Base-by-base conservation (phyloP, 805 yeast genomes). In the Lipomyces oligophaga region DNA sequence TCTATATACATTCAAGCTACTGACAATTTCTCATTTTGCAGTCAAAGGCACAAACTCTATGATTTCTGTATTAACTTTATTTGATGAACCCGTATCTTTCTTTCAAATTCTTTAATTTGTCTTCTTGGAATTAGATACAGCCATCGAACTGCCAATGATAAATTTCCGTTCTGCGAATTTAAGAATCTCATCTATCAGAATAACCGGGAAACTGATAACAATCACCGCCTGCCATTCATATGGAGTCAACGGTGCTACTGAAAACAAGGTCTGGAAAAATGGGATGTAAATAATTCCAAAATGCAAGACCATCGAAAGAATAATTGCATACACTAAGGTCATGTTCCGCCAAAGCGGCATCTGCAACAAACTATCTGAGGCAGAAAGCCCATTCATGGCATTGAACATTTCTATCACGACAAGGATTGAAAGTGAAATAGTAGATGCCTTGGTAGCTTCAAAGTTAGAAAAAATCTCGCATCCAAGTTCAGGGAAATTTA, bases 341-440 rank as follows among this genome's bases (percentile, higher is more conserved):
- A 63, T 43, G 49, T 69, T 69, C 24, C 56, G 63, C 72, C 72
- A 68, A 3, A 67, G 45, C 37, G 72, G 72, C 59, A 69, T 64
- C 1, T 64, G 58, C 37, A 68, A 38, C 33, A 69, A 51, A 42
- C 68, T 63, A 49, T 69, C 73, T 4, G 71, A 62, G 42, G 68
- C 67, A 27, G 68, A 63, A 25, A 69, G 47, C 41, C 68, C 67
- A 47, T 69, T 68, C 64, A 67, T 58, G 3, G 73, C 72, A 48
- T 69, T 68, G 38, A 69, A 56, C 73, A 69, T 68, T 54, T 69
- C 73, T 45, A 69, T 67, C 22, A 69, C 59, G 26, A 69, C 73
- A 20, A 69, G 53, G 34, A 68, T 65, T 2, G 72, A 66, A 30
- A 69, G 53, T 8, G 73, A 69, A 38, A 69, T 67, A 1, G 73